Conservation (phyloP, 371 early-diverging fungal genomes). For the Coemansia sp. region DNA sequence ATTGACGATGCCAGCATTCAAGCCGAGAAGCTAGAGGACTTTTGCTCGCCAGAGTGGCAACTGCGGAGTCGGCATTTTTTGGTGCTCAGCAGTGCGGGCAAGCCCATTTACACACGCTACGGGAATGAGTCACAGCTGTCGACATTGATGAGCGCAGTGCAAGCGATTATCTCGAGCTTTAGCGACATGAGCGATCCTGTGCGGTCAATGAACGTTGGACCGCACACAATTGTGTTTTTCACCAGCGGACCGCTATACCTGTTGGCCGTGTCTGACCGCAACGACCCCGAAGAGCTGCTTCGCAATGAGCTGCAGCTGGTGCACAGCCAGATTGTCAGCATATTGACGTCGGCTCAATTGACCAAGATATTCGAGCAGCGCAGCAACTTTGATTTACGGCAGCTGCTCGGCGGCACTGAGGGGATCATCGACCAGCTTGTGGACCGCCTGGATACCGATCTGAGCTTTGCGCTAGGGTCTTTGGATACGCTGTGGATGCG, state of each 20-base stretch:
- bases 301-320: constrained; percentile 76
- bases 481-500: constrained; percentile 72
- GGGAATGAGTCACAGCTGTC: constrained; percentile 89
- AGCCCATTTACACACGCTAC: constrained; percentile 60
- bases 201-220: constrained; percentile 73
- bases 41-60: constrained; percentile 45
- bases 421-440: constrained; percentile 79
- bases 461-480: constrained; percentile 76
- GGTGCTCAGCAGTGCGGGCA: constrained; percentile 55
- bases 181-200: constrained; percentile 78
- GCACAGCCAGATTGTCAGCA: constrained; percentile 84
- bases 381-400: constrained; percentile 85
- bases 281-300: constrained; percentile 79
- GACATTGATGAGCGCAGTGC: constrained; percentile 85
- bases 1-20: background rate
- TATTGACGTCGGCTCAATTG: constrained; percentile 78
- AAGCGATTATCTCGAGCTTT: constrained; percentile 87
- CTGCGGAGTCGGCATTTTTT: constrained; percentile 47
- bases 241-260: constrained; percentile 80
- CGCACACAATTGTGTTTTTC: constrained; percentile 80
- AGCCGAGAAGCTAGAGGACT: constrained; percentile 42
- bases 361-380: constrained; percentile 82
- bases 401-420: constrained; percentile 80
- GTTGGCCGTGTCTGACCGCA: constrained; percentile 75
- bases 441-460: constrained; percentile 67